These are phyloP conservation scores for Berkeleyomyces rouxiae DNA, from an alignment of 2,329 filamentous ascomycete genomes.

Conservation along the genomic window DNA sequence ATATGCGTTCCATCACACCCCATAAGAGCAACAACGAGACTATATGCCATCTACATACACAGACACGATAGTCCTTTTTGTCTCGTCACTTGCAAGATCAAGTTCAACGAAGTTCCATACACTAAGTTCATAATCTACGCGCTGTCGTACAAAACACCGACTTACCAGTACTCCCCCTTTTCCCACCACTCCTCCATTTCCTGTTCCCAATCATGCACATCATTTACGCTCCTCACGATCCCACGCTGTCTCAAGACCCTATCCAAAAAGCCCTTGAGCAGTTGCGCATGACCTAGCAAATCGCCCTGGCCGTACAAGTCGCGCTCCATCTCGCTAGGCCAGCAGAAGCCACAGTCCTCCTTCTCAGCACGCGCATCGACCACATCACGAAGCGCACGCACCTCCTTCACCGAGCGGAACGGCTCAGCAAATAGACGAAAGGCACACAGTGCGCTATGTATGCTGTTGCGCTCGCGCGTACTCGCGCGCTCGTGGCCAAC, in stretches of 20 bases:
- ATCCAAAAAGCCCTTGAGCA: constrained; percentile 4
- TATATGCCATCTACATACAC: too few species aligned
- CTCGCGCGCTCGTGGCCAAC: constrained; percentile 1
- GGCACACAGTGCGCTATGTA: constrained; percentile 25
- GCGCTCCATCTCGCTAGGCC: constrained; percentile 26
- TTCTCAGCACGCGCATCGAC: constrained; percentile 17
- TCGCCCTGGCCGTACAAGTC: constrained; percentile 18
- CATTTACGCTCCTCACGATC: neutral
- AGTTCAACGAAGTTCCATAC: too few species aligned
- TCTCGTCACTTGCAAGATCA: too few species aligned
- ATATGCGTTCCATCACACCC: too few species aligned
- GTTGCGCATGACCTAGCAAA: constrained; percentile 8
- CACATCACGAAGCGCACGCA: constrained; percentile 20
- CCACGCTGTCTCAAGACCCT: constrained; percentile 1
- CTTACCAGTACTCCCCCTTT: neutral
- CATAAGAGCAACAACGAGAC: too few species aligned
- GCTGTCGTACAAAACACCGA: neutral
- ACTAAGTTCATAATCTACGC: neutral
- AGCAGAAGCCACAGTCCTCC: constrained; percentile 19
- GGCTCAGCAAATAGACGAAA: constrained; percentile 33
- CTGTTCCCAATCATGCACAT: neutral
- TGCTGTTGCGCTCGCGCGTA: constrained; percentile 20
- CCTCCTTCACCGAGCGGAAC: constrained; percentile 21
- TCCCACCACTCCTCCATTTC: constrained; percentile 5
- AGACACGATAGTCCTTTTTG: too few species aligned